Conservation (phyloP, 495 filamentous ascomycete species). For the Cryomyces minteri region DNA sequence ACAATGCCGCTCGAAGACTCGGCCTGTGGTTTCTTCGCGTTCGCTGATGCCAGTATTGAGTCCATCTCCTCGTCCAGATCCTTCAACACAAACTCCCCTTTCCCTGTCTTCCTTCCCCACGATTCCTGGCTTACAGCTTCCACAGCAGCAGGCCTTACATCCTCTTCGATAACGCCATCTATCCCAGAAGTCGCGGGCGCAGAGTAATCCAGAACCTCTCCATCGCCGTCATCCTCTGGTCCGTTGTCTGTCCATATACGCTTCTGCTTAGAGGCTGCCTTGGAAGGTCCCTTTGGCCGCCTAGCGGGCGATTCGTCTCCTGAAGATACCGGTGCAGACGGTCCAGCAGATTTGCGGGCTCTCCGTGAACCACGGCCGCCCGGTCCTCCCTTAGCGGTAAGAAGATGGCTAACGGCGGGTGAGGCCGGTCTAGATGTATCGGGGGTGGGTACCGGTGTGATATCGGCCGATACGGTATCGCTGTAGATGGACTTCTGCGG, state of each 20-base stretch:
- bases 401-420: constrained; percentile 42
- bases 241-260: constrained; percentile 87
- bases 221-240: constrained; percentile 63
- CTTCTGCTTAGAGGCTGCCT: constrained; percentile 42
- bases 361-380: constrained; percentile 60
- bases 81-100: constrained; percentile 84
- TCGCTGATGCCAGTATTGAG: constrained; percentile 57
- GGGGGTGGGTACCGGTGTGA: constrained; percentile 48
- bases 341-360: constrained; percentile 56
- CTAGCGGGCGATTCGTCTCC: constrained; percentile 45
- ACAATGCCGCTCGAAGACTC: constrained; percentile 41
- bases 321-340: constrained; percentile 54
- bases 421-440: constrained; percentile 65
- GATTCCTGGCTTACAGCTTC: constrained; percentile 59
- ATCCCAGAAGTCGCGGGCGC: constrained; percentile 31
- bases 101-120: constrained; percentile 68
- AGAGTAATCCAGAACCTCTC: constrained; percentile 70
- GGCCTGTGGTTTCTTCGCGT: constrained; percentile 37
- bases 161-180: constrained; percentile 27
- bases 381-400: constrained; percentile 55
- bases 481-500: constrained; percentile 6
- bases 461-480: constrained; percentile 34
- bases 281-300: constrained; percentile 26
- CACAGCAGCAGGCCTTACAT: constrained; percentile 18
- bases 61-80: constrained; percentile 90